A percentile compares a stretch with the other conserved stretches of the same genome.
phyloP scores from a whole-genome alignment of 352 stramenopile genomes.

The Saprolegnia parasitica region DNA sequence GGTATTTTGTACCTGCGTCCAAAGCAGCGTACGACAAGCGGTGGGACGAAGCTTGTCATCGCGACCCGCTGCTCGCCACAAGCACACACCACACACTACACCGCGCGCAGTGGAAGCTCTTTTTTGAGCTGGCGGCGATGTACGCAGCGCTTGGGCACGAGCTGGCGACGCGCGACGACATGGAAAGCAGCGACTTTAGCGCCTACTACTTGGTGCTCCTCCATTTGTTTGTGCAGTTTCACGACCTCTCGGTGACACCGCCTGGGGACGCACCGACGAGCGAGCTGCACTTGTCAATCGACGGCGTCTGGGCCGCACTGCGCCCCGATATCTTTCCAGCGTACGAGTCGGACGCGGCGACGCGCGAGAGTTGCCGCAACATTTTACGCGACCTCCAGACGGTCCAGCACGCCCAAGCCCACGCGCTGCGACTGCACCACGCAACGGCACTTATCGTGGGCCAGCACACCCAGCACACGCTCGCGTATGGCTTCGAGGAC shows the following conservation, averaged over 20 bases:
- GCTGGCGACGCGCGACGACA: constrained; percentile 58
- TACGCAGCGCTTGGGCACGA: constrained; percentile 54
- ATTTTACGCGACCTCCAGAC: constrained; percentile 8
- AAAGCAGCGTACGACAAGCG: constrained; percentile 50
- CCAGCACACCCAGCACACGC: constrained; percentile 46
- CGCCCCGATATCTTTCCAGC: constrained; percentile 8
- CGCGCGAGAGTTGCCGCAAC: constrained; percentile 19
- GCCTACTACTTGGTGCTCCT: constrained; percentile 43
- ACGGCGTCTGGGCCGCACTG: background rate
- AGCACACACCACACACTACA: background rate
- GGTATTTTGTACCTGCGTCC: constrained; percentile 49
- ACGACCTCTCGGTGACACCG: background rate
- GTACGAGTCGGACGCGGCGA: constrained; percentile 8
- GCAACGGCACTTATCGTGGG: constrained; percentile 45
- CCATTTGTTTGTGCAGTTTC: constrained; percentile 16
- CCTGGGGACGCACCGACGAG: background rate
- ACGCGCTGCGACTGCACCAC: constrained; percentile 35
- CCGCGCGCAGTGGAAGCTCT: constrained; percentile 60
- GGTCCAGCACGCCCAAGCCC: constrained; percentile 6
- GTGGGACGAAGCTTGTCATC: constrained; percentile 38
- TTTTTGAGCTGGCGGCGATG: constrained; percentile 58
- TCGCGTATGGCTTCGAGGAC: constrained; percentile 58
- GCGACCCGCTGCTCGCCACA: constrained; percentile 22
- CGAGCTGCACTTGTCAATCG: background rate
- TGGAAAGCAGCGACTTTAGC: constrained; percentile 70